These are phyloP conservation scores for Oryza meridionalis DNA, from an alignment of 176 grass and related monocot species.

Conservation along the genomic window DNA sequence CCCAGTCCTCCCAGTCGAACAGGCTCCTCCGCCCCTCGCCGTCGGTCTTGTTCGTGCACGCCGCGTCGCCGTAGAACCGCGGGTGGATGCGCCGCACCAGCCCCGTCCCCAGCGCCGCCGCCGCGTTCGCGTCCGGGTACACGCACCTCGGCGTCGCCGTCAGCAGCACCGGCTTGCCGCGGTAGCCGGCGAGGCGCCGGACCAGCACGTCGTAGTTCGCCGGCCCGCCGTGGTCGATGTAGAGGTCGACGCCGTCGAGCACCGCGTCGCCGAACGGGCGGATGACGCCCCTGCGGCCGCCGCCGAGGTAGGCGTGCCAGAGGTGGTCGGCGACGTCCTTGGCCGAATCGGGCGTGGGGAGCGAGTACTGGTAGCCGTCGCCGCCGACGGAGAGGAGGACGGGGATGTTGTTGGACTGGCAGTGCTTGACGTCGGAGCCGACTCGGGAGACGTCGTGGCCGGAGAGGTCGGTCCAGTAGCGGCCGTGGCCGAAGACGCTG, in stretches of 20 bases:
- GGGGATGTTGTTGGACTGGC: constrained; percentile 20
- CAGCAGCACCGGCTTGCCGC: no score
- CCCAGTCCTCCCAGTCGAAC: no score
- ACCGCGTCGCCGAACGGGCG: constrained; percentile 29
- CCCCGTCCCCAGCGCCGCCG: no score
- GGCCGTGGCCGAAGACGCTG: background rate
- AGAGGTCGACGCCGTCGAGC: constrained; percentile 41
- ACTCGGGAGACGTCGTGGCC: constrained; percentile 16
- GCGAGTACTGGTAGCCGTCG: constrained; percentile 6
- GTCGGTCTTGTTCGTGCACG: no score
- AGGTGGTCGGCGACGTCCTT: constrained; percentile 35
- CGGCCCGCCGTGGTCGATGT: background rate
- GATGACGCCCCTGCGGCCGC: background rate
- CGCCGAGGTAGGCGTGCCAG: constrained; percentile 41
- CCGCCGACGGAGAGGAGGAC: constrained; percentile 43
- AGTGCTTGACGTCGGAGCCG: constrained; percentile 41
- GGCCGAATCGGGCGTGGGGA: background rate
- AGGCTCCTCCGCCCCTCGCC: no score
- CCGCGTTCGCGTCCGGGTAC: no score
- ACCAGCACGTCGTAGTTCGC: no score
- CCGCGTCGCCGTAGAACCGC: no score
- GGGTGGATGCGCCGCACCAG: no score
- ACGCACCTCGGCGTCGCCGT: no score
- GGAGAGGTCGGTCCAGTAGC: constrained; percentile 1
- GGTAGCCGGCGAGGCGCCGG: no score